Base-by-base conservation (phyloP, 805 yeast species). In the Phaffomyces opuntiae region DNA sequence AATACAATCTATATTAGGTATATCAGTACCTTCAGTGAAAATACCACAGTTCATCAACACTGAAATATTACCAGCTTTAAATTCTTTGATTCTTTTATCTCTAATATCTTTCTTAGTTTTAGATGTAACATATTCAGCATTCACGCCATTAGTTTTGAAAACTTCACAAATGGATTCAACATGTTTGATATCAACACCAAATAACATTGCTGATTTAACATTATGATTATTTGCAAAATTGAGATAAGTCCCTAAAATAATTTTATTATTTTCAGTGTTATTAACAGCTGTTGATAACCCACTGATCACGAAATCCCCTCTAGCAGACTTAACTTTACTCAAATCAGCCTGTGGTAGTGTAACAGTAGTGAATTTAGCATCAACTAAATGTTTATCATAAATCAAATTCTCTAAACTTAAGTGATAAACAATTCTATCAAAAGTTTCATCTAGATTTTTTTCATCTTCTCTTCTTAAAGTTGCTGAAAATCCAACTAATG, bases 11-110 rank as follows among this genome's bases (percentile, higher is more conserved):
- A 89, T 83, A 49, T 81, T 81, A 3, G 97, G 97, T 17, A 91
- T 81, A 65, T 90, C 97, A 0, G 97, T 88, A 0, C 98, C 98
- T 61, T 90, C 98, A 0, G 96, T 90, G 54, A 91, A 83, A 7
- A 90, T 87, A 16, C 85, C 87, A 60, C 96, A 93, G 58, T 91
- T 91, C 66, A 93, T 74, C 29, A 90, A 64, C 0, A 91, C 95
- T 5, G 82, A 78, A 17, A 87, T 70, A 14, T 72, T 59, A 0
- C 93, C 89, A 0, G 64, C 53, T 49, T 71, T 74, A 59, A 90
- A 91, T 33, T 75, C 81, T 7, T 67, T 62, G 2, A 89, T 63
- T 0, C 79, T 69, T 3, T 61, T 56, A 14, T 66, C 72, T 36
- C 97, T 68, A 36, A 74, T 79, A 7, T 60, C 57, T 17, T 67